Evolutionary conservation across 2,329 filamentous ascomycete genomes (phyloP).

Genomic region (Incumbomyces delicatus): DNA sequence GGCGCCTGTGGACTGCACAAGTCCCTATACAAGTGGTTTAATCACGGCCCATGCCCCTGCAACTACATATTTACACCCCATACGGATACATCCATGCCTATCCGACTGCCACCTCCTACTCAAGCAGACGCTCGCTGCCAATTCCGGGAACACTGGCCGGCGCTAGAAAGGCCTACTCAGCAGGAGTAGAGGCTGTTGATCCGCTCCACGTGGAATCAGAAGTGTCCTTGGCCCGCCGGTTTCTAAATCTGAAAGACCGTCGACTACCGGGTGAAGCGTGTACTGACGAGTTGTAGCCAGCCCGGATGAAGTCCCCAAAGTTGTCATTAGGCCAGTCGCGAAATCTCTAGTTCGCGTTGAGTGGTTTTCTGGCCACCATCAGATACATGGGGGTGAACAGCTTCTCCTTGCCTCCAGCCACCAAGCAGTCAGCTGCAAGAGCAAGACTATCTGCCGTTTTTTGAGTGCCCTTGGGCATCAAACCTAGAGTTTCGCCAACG

Average conservation of each 20-base stretch:
- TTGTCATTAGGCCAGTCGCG: neutral
- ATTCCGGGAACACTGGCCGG: too few species aligned
- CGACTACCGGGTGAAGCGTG: neutral
- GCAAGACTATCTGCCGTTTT: conserved; percentile 92
- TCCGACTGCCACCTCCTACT: too few species aligned
- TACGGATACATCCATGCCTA: too few species aligned
- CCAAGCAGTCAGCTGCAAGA: conserved; percentile 69
- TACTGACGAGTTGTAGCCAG: neutral
- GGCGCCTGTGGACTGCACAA: too few species aligned
- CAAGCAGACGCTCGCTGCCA: too few species aligned
- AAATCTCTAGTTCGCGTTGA: conserved; percentile 5
- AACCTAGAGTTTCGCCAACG: conserved; percentile 59
- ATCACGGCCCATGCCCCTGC: too few species aligned
- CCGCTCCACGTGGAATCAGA: too few species aligned
- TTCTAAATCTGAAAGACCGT: conserved; percentile 6
- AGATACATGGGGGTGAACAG: conserved; percentile 99
- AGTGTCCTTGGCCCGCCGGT: neutral
- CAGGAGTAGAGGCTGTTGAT: too few species aligned
- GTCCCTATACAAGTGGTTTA: too few species aligned
- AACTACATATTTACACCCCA: too few species aligned
- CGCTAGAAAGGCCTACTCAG: too few species aligned
- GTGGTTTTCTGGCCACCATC: conserved; percentile 84
- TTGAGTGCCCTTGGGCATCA: conserved; percentile 75
- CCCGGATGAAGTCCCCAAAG: conserved; percentile 3
- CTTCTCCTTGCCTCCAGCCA: conserved; percentile 75